These are phyloP conservation scores for Candolleomyces eurysporus DNA, from an alignment of 768 basidiomycete genomes.

Conservation along the genomic window DNA sequence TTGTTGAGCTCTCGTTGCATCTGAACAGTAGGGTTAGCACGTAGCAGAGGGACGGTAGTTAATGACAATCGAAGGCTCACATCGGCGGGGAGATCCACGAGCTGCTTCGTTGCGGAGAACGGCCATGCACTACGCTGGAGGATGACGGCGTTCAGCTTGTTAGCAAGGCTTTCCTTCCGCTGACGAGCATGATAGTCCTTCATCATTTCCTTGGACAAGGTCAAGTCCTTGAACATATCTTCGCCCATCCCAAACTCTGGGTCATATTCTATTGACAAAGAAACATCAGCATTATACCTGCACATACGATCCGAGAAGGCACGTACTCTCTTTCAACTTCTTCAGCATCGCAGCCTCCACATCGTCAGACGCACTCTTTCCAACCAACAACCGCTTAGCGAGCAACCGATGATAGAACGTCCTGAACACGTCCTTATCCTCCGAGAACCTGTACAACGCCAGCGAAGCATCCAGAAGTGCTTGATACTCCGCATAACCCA, in stretches of 20 bases:
- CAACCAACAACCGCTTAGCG: slow-evolving; percentile 85
- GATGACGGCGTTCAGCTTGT: slow-evolving; percentile 71
- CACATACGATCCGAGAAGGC: background rate
- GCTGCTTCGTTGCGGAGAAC: slow-evolving; percentile 52
- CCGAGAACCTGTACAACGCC: slow-evolving; percentile 78
- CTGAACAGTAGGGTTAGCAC: slow-evolving; percentile 31
- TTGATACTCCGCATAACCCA: slow-evolving; percentile 63
- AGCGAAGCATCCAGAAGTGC: slow-evolving; percentile 63
- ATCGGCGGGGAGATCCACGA: slow-evolving; percentile 49
- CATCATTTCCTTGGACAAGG: slow-evolving; percentile 73
- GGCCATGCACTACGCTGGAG: slow-evolving; percentile 92
- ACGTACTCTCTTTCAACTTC: slow-evolving; percentile 75
- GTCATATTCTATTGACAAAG: slow-evolving; percentile 70
- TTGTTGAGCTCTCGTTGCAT: slow-evolving; percentile 70
- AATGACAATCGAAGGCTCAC: slow-evolving; percentile 40
- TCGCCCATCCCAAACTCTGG: slow-evolving; percentile 93
- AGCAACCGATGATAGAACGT: slow-evolving; percentile 87
- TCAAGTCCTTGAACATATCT: slow-evolving; percentile 92
- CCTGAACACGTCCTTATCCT: slow-evolving; percentile 93
- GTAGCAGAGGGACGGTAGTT: background rate
- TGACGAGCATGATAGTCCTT: slow-evolving; percentile 57
- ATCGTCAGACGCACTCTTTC: slow-evolving; percentile 82
- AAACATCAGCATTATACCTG: background rate
- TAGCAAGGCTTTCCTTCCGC: slow-evolving; percentile 30
- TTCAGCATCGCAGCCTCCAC: slow-evolving; percentile 82